Percentiles rank a stretch among this genome's conserved stretches.
Evolutionary conservation across 352 stramenopile genomes (phyloP).

Genomic region (Thraustochytrium aureum): DNA sequence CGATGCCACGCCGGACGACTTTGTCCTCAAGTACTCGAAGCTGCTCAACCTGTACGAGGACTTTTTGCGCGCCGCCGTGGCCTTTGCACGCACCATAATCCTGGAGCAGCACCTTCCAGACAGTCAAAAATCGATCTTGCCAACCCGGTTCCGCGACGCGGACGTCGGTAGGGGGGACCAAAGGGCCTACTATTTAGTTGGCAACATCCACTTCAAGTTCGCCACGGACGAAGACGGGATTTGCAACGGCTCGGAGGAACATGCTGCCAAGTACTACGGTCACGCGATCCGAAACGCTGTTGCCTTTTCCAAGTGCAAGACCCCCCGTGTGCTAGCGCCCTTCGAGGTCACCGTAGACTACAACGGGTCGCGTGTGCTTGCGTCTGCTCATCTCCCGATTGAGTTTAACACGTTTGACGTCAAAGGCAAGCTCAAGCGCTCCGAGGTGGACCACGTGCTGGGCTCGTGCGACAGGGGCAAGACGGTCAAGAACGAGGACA

Average conservation of each 20-base stretch:
- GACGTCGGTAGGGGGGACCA: constrained; percentile 62
- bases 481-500: constrained; percentile 73
- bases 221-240: constrained; percentile 82
- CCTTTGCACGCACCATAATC: constrained; percentile 72
- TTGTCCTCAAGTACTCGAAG: constrained; percentile 76
- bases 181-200: constrained; percentile 64
- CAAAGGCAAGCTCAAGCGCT: constrained; percentile 59
- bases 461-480: constrained; percentile 76
- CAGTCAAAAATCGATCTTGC: constrained; percentile 73
- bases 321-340: constrained; percentile 65
- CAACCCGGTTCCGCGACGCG: constrained; percentile 65
- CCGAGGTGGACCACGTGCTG: constrained; percentile 73
- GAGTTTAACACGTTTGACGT: constrained; percentile 70
- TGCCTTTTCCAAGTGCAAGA: constrained; percentile 59
- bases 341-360: constrained; percentile 79
- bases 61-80: constrained; percentile 73
- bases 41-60: constrained; percentile 77
- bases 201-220: constrained; percentile 83
- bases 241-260: constrained; percentile 82
- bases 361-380: constrained; percentile 77
- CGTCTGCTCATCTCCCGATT: constrained; percentile 75
- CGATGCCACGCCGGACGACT: constrained; percentile 61
- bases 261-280: constrained; percentile 73
- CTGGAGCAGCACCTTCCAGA: constrained; percentile 73
- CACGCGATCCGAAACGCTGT: constrained; percentile 76